phyloP scores from a whole-genome alignment of 352 stramenopile species.

The Pythium grandisporangium region DNA sequence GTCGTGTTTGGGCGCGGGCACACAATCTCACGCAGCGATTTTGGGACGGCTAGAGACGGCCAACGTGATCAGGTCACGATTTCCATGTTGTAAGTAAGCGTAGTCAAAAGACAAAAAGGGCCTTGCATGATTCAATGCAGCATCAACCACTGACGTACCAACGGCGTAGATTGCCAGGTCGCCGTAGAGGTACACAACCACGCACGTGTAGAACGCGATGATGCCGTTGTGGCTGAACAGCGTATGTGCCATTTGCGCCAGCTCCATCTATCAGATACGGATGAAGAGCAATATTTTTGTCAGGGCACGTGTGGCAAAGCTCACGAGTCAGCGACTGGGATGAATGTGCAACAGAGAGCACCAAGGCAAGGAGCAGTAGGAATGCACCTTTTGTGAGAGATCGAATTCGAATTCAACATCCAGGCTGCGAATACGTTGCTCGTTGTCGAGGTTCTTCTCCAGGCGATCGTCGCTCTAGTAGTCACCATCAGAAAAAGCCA shows the following conservation, averaged over 20 bases:
- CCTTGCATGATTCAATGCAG: no score
- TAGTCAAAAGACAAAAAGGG: no score
- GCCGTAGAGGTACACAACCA: constrained; percentile 81
- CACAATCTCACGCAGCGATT: constrained; percentile 78
- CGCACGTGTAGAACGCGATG: constrained; percentile 71
- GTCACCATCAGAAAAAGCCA: no score
- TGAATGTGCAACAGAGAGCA: background rate
- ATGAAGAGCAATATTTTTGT: background rate
- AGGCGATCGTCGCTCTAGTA: constrained; percentile 48
- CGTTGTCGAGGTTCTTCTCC: constrained; percentile 42
- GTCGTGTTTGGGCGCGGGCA: constrained; percentile 48
- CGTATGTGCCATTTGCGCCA: constrained; percentile 75
- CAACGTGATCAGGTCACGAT: background rate
- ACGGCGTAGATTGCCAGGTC: constrained; percentile 84
- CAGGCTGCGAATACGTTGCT: constrained; percentile 18
- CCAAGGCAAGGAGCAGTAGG: background rate
- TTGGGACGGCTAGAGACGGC: constrained; percentile 62
- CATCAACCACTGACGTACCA: constrained; percentile 27
- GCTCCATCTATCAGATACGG: constrained; percentile 48
- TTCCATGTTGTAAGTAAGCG: no score
- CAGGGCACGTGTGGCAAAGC: background rate
- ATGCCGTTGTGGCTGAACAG: constrained; percentile 60
- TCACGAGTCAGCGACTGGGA: no score
- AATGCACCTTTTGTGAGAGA: constrained; percentile 61
- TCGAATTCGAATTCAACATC: constrained; percentile 45